These are phyloP conservation scores for Amauroascus niger DNA, from an alignment of 2,329 filamentous ascomycete genomes.

Conservation along the genomic window DNA sequence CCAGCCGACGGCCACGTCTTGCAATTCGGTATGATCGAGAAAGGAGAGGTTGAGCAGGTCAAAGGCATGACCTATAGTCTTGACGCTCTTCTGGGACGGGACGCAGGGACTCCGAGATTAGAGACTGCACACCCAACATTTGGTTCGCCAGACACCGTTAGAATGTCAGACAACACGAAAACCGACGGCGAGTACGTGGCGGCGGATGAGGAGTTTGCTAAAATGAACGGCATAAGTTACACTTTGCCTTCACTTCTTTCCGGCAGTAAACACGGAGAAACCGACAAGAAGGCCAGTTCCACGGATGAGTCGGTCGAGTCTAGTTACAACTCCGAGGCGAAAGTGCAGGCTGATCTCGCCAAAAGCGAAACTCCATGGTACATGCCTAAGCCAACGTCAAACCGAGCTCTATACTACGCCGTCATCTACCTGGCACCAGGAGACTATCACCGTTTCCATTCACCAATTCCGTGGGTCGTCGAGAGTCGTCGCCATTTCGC, in stretches of 20 bases:
- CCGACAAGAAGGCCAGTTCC: slow-evolving; percentile 41
- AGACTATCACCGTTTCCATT: slow-evolving; percentile 98
- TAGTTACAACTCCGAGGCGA: slow-evolving; percentile 62
- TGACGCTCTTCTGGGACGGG: slow-evolving; percentile 72
- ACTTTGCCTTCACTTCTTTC: slow-evolving; percentile 80
- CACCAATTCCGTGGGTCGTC: slow-evolving; percentile 88
- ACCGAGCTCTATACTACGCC: slow-evolving; percentile 72
- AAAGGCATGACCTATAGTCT: slow-evolving; percentile 98
- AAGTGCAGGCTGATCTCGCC: slow-evolving; percentile 76
- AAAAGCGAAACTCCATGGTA: slow-evolving; percentile 61
- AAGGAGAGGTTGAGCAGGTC: slow-evolving; percentile 94
- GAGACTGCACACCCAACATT: slow-evolving; percentile 28
- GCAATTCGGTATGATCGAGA: slow-evolving; percentile 83
- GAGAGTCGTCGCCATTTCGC: slow-evolving; percentile 94
- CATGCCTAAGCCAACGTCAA: slow-evolving; percentile 51
- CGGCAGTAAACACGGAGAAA: slow-evolving; percentile 40
- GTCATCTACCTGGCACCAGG: slow-evolving; percentile 95
- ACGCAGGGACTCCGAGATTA: slow-evolving; percentile 40
- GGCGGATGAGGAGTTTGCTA: slow-evolving; percentile 84
- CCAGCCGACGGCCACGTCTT: slow-evolving; percentile 85
- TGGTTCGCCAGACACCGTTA: slow-evolving; percentile 21
- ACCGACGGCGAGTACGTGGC: slow-evolving; percentile 56
- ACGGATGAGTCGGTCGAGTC: slow-evolving; percentile 64
- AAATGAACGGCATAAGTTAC: slow-evolving; percentile 90
- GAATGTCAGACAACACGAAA: slow-evolving; percentile 19